phyloP scores from a whole-genome alignment of 257 asterid genomes.

The Scutellaria minor region DNA sequence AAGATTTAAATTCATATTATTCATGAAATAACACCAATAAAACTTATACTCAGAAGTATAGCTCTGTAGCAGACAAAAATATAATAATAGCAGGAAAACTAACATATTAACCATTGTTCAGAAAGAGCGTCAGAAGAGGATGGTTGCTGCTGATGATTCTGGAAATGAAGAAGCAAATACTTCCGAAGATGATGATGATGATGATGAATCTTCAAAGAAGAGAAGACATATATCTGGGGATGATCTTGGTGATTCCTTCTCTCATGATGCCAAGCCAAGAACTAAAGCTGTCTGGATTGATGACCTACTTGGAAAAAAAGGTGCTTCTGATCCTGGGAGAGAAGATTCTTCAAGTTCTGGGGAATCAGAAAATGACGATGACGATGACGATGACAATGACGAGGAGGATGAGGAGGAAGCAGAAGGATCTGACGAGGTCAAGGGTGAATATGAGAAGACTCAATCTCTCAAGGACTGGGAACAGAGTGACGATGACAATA shows the following conservation, averaged over 20 bases:
- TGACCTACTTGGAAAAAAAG: conserved; percentile 49
- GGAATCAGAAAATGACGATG: conserved; percentile 55
- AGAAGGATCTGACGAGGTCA: conserved; percentile 54
- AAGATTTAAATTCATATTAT: neutral
- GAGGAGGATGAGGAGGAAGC: conserved; percentile 50
- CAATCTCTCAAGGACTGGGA: conserved; percentile 88
- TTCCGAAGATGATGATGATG: conserved; percentile 53
- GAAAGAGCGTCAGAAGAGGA: conserved; percentile 92
- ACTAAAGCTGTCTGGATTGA: conserved; percentile 68
- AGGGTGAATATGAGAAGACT: conserved; percentile 44
- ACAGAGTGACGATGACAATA: conserved; percentile 85
- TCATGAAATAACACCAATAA: neutral
- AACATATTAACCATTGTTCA: conserved; percentile 39
- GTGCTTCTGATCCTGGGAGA: conserved; percentile 39
- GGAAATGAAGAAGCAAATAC: conserved; percentile 64
- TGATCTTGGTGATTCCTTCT: conserved; percentile 89
- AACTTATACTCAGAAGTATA: neutral
- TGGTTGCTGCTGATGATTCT: conserved; percentile 71
- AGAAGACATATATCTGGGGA: conserved; percentile 77
- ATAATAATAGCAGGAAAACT: conserved; percentile 17
- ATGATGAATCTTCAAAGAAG: conserved; percentile 45
- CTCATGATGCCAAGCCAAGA: conserved; percentile 49
- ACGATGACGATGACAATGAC: conserved; percentile 47
- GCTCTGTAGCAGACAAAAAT: conserved; percentile 14
- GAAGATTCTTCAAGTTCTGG: conserved; percentile 51